These are phyloP conservation scores for Epichloe aotearoae DNA, from an alignment of 2,329 filamentous ascomycete species.

Conservation along the genomic window DNA sequence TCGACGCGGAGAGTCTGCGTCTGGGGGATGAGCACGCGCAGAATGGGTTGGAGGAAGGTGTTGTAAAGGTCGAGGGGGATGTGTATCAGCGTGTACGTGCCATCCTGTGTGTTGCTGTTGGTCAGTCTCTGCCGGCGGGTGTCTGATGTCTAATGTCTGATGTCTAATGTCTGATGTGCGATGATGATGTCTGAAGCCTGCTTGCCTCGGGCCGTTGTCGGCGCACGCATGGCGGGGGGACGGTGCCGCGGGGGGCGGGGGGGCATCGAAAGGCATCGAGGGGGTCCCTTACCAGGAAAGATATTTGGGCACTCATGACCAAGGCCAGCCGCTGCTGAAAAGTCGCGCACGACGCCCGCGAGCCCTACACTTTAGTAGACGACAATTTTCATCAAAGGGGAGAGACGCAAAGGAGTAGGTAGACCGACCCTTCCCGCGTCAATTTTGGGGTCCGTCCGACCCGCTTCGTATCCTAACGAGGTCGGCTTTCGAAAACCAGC, in stretches of 20 bases:
- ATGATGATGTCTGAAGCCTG: too few relatives aligned
- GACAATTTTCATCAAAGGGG: not conserved
- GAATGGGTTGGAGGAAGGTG: conserved; percentile 70
- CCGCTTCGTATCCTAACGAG: too few relatives aligned
- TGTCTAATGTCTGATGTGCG: too few relatives aligned
- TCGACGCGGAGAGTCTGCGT: conserved; percentile 26
- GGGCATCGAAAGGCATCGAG: not conserved
- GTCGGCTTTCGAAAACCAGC: too few relatives aligned
- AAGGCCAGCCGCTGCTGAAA: not conserved
- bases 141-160: too few relatives aligned
- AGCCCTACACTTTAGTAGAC: not conserved
- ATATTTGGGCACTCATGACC: conserved; percentile 44
- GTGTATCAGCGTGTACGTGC: conserved; percentile 76
- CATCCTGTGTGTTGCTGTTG: conserved; percentile 51
- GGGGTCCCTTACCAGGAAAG: conserved; percentile 35
- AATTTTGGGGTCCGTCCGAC: too few relatives aligned
- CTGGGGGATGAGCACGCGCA: conserved; percentile 68
- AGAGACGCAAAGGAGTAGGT: not conserved
- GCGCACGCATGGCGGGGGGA: too few relatives aligned
- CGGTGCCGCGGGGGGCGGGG: too few relatives aligned
- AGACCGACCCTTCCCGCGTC: too few relatives aligned
- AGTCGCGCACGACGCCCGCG: too few relatives aligned
- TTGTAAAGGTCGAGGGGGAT: conserved; percentile 71
- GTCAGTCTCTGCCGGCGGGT: not conserved
- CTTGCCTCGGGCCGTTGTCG: not conserved